Evolutionary conservation across 495 filamentous ascomycete genomes (phyloP), one percentile per base, ranked within the genome.

Genomic region (Zalerion maritima): DNA sequence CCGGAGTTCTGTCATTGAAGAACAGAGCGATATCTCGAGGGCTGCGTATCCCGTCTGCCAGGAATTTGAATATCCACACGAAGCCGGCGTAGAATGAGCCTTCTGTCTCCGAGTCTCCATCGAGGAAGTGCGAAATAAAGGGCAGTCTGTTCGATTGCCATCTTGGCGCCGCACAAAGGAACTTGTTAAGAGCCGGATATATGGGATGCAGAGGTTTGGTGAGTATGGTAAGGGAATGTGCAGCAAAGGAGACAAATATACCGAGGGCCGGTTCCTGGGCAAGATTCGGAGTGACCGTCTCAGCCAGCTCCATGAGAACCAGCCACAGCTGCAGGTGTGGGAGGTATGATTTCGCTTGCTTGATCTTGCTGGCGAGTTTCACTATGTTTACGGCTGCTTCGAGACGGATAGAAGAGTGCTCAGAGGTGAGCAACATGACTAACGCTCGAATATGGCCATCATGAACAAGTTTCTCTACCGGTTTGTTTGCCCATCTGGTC

Each of bases 131-230:
- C 36, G 81, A 65, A 22, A 89, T 69, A 45, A 82, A 73, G 1
- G 84, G 86, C 27, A 94, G 59, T 46, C 75, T 78, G 22, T 74
- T 65, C 11, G 78, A 36, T 14, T 72, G 64, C 79, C 87, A 91
- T 6, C 58, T 45, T 2, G 89, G 86, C 0, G 72, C 64, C 26
- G 70, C 71, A 21, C 78, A 75, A 24, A 97, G 68, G 48, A 87
- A 87, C 14, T 64, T 62, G 58, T 93, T 94, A 58, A 87, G 57
- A 43, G 92, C 92, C 17, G 71, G 66, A 43, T 94, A 97, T 21
- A 96, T 65, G 35, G 71, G 73, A 42, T 93, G 81, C 24, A 79
- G 58, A 6, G 89, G 87, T 36, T 87, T 73, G 2, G 58, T 61
- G 14, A 91, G 54, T 12, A 93, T 71, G 1, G 62, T 46, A 6